Evolutionary conservation across 2,329 filamentous ascomycete genomes (phyloP), one percentile per base, ranked within the genome.

Genomic region (Rachicladosporium sp.): DNA sequence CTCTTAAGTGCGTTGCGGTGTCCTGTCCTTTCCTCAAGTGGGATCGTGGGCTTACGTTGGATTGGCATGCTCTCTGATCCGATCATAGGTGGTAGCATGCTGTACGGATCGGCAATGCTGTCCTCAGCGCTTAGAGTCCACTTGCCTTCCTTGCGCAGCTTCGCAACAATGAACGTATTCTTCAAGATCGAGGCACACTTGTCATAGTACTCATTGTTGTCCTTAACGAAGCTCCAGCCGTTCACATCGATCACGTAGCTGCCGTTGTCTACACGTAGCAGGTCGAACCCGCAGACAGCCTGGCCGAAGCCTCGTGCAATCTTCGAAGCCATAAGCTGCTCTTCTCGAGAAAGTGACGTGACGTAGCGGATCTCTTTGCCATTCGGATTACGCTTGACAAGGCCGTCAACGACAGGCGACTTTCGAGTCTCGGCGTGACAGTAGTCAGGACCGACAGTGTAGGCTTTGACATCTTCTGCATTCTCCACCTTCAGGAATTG

Each of bases 201-300:
- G 54, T 96, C 84, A 59, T 98, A 98, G 61, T 98, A 98, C 44
- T 93, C 88, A 46, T 95, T 89, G 53, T 98, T 98, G 60, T 98
- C 93, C 60, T 98, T 98, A 60, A 98, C 91, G 54, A 98, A 98
- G 57, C 89, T 96, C 93, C 93, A 98, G 9, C 91, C 91, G 59
- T 98, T 98, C 51, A 98, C 91, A 54, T 98, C 91, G 50, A 98
- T 98, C 36, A 98, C 91, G 62, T 86, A 98, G 58, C 89, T 96
- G 59, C 85, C 85, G 10, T 87, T 85, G 36, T 78, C 80, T 9
- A 88, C 86, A 21, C 93, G 80, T 41, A 98, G 69, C 44, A 98
- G 71, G 58, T 98, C 91, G 54, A 98, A 98, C 0, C 91, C 91
- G 57, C 91, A 98, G 2, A 98, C 88, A 40, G 86, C 73, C 60